Conservation (phyloP, 768 basidiomycete species). For the Psilocybe azurescens region DNA sequence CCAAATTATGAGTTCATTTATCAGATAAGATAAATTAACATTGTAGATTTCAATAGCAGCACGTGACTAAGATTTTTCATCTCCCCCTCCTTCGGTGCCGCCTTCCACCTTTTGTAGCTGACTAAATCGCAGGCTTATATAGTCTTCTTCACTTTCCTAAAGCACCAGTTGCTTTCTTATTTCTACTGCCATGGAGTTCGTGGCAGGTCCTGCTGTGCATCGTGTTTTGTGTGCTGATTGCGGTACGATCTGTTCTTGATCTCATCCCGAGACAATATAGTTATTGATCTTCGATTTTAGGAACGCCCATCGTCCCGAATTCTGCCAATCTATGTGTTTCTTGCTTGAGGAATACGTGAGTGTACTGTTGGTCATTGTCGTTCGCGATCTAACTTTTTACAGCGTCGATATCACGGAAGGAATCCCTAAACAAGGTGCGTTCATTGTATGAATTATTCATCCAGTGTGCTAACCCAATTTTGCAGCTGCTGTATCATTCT, state of each 20-base stretch:
- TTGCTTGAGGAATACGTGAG: slow-evolving; percentile 87
- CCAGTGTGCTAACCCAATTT: neutral
- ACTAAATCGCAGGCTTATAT: slow-evolving; percentile 20
- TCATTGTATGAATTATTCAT: neutral
- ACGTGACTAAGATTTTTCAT: slow-evolving; percentile 27
- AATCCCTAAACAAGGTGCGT: slow-evolving; percentile 89
- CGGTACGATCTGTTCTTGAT: slow-evolving; percentile 47
- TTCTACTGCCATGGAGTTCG: slow-evolving; percentile 70
- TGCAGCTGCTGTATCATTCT: slow-evolving; percentile 87
- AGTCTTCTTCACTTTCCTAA: slow-evolving; percentile 4
- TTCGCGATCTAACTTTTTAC: slow-evolving; percentile 5
- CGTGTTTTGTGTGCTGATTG: slow-evolving; percentile 91
- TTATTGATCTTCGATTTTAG: slow-evolving; percentile 36
- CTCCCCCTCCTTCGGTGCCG: slow-evolving; percentile 1
- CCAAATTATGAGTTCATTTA: slow-evolving; percentile 1
- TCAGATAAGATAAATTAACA: slow-evolving; percentile 20
- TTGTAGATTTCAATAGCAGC: neutral
- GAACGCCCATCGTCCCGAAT: slow-evolving; percentile 88
- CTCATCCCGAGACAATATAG: neutral
- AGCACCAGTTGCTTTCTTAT: neutral
- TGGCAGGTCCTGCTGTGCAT: slow-evolving; percentile 75
- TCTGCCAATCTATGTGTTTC: slow-evolving; percentile 91
- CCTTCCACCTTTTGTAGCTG: slow-evolving; percentile 13
- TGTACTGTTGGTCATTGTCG: slow-evolving; percentile 2
- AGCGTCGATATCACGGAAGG: slow-evolving; percentile 98